Evolutionary conservation across 129 eudicot genomes (phyloP), one percentile per base, ranked within the genome.

Genomic region (Escallonia herrerae): DNA sequence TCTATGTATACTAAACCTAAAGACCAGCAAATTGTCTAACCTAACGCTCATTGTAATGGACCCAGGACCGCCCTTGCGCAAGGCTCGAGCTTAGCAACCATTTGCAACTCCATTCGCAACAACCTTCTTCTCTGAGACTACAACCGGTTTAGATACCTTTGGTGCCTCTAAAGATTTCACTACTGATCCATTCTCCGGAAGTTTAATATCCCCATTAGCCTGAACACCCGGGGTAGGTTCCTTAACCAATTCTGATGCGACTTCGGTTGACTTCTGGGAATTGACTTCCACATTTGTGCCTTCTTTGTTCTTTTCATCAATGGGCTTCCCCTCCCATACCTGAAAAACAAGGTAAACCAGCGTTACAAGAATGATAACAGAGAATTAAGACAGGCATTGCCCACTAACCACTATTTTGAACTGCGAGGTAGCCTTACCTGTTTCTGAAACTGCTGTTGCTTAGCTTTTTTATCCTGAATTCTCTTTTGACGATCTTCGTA

Each of bases 251-350:
- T 40, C 69, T 0, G 71, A 69, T 46, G 55, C 58, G 45, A 15
- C 62, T 39, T 37, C 76, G 5, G 38, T 5, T 3, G 64, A 60
- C 41, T 71, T 71, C 8, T 56, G 65, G 7, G 64, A 11, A 40
- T 58, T 54, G 11, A 55, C 4, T 37, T 73, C 66, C 8, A 60
- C 69, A 49, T 74, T 67, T 45, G 73, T 6, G 22, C 44, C 48
- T 60, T 68, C 74, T 11, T 67, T 77, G 63, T 11, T 61, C 56
- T 41, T 55, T 13, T 66, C 74, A 47, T 77, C 70, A 41, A 56
- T 13, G 40, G 65, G 56, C 61, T 66, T 77, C 50, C 77, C 82
- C 66, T 77, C 77, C 82, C 71, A 56, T 9, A 65, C 68, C 70
- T 65, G 60, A 6, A 65, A 22, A 22, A 22, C 33, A 22, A 22